These are phyloP conservation scores for Scheffersomyces illinoinensis DNA, from an alignment of 1,139 yeast genomes.

Conservation along the genomic window DNA sequence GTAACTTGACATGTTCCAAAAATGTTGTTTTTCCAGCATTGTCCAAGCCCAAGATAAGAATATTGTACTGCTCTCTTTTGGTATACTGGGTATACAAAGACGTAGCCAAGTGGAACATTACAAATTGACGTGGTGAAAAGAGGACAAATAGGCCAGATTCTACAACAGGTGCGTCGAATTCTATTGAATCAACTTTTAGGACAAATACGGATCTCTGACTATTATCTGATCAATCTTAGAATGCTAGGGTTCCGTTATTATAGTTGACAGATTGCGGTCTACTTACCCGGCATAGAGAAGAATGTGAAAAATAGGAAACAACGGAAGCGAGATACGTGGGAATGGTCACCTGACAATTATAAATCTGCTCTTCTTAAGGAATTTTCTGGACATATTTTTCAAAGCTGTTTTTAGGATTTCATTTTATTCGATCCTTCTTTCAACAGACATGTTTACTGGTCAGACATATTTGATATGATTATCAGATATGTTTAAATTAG, in stretches of 20 bases:
- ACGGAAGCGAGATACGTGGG: background rate
- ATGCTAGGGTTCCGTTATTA: background rate
- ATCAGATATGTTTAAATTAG: background rate
- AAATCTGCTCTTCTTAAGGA: background rate
- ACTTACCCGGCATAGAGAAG: background rate
- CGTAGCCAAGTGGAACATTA: constrained; percentile 49
- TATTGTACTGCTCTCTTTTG: constrained; percentile 50
- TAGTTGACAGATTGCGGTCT: background rate
- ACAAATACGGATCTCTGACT: background rate
- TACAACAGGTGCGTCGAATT: background rate
- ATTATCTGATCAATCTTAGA: background rate
- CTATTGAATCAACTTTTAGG: background rate
- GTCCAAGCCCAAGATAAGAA: constrained; percentile 85
- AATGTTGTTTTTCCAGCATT: constrained; percentile 95
- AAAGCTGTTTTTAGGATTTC: background rate
- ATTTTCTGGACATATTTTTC: background rate
- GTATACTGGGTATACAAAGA: constrained; percentile 50
- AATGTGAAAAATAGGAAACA: background rate
- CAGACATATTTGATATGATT: background rate
- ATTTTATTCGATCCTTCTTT: background rate
- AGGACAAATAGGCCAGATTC: background rate
- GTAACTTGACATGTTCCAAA: constrained; percentile 48
- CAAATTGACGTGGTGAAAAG: background rate
- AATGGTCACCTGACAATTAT: background rate
- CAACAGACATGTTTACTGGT: background rate